Evolutionary conservation across 2,329 filamentous ascomycete genomes (phyloP).

Genomic region (Ophiostoma sp.): DNA sequence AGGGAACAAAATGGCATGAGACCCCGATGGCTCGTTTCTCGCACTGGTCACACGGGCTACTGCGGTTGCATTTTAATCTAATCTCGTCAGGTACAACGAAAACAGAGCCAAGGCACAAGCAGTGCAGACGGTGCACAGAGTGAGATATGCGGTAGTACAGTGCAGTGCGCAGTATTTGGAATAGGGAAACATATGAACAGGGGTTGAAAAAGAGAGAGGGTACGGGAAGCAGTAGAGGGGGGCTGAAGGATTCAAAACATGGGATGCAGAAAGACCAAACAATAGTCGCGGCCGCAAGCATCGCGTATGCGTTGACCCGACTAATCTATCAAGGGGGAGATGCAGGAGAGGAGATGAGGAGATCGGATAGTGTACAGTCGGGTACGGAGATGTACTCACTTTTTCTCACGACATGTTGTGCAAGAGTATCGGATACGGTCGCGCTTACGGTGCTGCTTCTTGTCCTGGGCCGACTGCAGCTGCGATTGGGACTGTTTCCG

Average conservation of each 20-base stretch:
- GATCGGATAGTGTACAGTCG: background rate
- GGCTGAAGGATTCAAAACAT: background rate
- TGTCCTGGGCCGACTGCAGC: background rate
- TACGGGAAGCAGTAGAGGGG: background rate
- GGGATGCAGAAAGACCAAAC: background rate
- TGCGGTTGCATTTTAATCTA: conserved; percentile 31
- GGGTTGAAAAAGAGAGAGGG: background rate
- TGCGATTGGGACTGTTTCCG: background rate
- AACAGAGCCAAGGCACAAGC: background rate
- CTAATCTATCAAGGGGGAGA: background rate
- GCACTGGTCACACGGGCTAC: conserved; percentile 32
- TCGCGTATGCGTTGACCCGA: background rate
- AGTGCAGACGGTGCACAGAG: background rate
- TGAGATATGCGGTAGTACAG: conserved; percentile 5
- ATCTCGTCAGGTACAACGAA: conserved; percentile 10
- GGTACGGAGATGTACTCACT: conserved; percentile 27
- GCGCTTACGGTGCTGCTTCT: conserved; percentile 27
- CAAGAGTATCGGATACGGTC: conserved; percentile 34
- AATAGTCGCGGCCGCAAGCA: background rate
- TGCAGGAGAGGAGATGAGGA: background rate
- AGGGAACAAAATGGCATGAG: conserved; percentile 28
- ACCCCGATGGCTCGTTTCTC: conserved; percentile 29
- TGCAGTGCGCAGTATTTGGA: background rate
- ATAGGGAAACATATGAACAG: background rate
- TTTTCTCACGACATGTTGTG: conserved; percentile 34